Conservation (phyloP, 2,329 filamentous ascomycete genomes). For the Phoma sp. region DNA sequence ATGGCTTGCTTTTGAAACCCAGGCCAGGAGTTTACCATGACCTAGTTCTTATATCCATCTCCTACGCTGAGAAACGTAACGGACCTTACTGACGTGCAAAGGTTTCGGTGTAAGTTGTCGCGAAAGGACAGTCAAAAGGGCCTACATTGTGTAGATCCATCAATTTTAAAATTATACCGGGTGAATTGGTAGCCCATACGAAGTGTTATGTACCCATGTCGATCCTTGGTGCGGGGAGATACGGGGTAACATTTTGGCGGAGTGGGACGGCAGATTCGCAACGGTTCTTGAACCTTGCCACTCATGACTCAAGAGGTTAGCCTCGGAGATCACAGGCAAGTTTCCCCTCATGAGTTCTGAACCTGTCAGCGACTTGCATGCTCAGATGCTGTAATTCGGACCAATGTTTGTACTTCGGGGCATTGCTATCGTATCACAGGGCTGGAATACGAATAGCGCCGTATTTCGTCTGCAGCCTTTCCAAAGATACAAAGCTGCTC, state of each 20-base stretch:
- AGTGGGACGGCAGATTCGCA: neutral
- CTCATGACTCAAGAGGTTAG: neutral
- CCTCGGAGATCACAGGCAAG: neutral
- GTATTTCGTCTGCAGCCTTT: neutral
- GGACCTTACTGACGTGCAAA: neutral
- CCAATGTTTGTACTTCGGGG: neutral
- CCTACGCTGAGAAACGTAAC: neutral
- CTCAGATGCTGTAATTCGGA: neutral
- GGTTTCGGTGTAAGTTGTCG: neutral
- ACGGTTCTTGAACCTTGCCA: neutral
- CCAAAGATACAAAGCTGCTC: too few species aligned
- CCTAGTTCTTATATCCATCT: neutral
- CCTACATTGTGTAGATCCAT: neutral
- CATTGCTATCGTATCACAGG: neutral
- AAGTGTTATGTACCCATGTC: neutral
- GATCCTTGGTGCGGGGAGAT: neutral
- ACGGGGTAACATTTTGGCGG: slow-evolving; percentile 3
- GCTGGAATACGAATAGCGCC: neutral
- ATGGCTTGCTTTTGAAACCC: neutral
- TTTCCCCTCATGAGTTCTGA: neutral
- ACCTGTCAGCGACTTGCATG: neutral
- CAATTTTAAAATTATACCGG: neutral
- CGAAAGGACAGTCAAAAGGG: neutral
- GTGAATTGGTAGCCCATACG: neutral
- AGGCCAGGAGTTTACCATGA: neutral